Evolutionary conservation across 306 rosid species (phyloP), one percentile per base, ranked within the genome.

Genomic region (Coriaria nepalensis): DNA sequence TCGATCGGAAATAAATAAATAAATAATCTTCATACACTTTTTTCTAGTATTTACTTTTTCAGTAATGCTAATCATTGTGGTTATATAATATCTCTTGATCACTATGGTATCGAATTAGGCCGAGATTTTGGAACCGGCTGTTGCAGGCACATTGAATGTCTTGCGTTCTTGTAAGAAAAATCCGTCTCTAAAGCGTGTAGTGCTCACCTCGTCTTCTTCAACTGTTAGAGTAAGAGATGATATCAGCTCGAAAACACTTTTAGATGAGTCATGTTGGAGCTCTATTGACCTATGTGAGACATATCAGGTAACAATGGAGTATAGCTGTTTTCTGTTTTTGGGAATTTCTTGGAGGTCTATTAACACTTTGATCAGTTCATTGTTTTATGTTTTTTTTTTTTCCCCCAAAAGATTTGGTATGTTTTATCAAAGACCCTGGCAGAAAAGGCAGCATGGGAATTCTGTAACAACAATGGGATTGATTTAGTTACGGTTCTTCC

Each of bases 191-290:
- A 44, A 65, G 59, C 79, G 87, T 8, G 87, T 84, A 20, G 78
- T 90, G 38, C 74, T 90, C 51, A 86, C 95, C 4, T 90, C 97
- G 8, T 90, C 97, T 8, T 81, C 95, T 52, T 79, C 96, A 13
- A 69, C 92, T 20, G 63, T 70, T 43, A 73, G 93, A 45, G 68
- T 62, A n/a, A 78, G 79, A 56, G 75, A 63, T 43, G 87, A 75
- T 47, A 50, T 78, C 62, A 74, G 80, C 48, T 71, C 85, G 5
- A 73, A 67, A 9, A 50, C 65, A 14, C 78, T 85, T 7, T 38
- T 87, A 0, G 96, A 83, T 33, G 93, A 87, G 52, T 83, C 82
- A 2, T 68, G 75, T 5, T 87, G 96, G 94, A 77, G 80, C 63
- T 87, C 84, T 13, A 56, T 67, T 9, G 72, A 82, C 37, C 58